Evolutionary conservation across 176 grass and related monocot species (phyloP).

Genomic region (Avena sativa): DNA sequence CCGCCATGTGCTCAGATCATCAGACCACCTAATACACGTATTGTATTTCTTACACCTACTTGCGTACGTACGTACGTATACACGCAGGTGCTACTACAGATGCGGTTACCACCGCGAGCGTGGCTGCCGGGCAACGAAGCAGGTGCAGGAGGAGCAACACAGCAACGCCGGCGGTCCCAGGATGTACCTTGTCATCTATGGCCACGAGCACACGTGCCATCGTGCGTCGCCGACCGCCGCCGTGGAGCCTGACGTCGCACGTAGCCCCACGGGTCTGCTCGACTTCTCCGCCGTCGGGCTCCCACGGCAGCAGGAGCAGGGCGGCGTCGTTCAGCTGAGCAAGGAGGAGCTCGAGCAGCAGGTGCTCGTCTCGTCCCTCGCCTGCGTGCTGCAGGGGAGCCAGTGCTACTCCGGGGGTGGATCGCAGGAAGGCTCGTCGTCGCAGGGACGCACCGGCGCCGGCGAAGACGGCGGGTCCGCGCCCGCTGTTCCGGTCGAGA

Average conservation of each 20-base stretch:
- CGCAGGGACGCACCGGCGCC: background rate
- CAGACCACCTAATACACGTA: background rate
- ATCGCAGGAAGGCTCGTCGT: background rate
- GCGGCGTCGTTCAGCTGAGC: slow-evolving; percentile 3
- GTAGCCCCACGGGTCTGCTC: background rate
- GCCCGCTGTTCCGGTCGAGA: background rate
- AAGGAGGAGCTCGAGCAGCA: slow-evolving; percentile 50
- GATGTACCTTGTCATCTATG: slow-evolving; percentile 52
- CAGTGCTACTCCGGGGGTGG: background rate
- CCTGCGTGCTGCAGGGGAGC: slow-evolving; percentile 45
- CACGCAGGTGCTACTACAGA: slow-evolving; percentile 69
- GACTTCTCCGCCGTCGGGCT: background rate
- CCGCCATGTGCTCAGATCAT: slow-evolving; percentile 30
- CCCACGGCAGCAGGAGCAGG: background rate
- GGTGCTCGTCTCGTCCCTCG: slow-evolving; percentile 52
- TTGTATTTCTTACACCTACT: background rate
- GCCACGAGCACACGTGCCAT: slow-evolving; percentile 64
- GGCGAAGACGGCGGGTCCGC: slow-evolving; percentile 9
- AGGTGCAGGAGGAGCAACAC: slow-evolving; percentile 68
- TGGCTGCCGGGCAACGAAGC: slow-evolving; percentile 64
- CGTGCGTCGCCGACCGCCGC: background rate
- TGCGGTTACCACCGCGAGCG: slow-evolving; percentile 59
- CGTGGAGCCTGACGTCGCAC: background rate
- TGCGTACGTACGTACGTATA: background rate
- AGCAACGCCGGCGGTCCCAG: slow-evolving; percentile 37